Evolutionary conservation across 148 eudicot genomes (phyloP), one percentile per base, ranked within the genome.

Genomic region (Fagopyrum tataricum): DNA sequence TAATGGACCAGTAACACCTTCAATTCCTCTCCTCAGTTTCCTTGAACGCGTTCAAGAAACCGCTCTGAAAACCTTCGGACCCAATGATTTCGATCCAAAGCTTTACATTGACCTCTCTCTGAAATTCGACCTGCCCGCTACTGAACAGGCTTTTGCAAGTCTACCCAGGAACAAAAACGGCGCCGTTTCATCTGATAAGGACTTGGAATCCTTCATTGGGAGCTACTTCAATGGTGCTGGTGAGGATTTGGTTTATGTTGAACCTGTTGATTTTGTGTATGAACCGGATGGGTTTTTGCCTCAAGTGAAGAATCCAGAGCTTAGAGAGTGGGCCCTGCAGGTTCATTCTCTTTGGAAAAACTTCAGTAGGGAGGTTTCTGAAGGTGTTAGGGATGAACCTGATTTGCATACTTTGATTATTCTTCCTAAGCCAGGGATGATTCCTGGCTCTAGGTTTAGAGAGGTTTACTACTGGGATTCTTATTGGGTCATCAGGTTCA

Each of bases 391-490:
- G 41, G 73, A 83, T 55, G 42, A 73, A 41, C 94, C 94, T 24
- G 86, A 83, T 0, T 73, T 77, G 79, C 88, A 88, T 83, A 89
- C 94, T 13, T 31, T 93, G 79, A 80, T 93, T 72, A 89, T 91
- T 7, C 46, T 93, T 70, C 78, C 86, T 58, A 67, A 85, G n/a
- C 81, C 90, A 26, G 87, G 89, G 20, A 52, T 93, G 0, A 87
- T 93, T 49, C 95, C 98, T 23, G 98, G 98, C 51, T 93, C 98
- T 11, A 74, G 98, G 72, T 91, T 91, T 74, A 76, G 88, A 41
- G 98, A 91, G 81, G 96, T 94, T 69, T 91, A 91, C 70, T 91
- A 91, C 49, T 94, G 98, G 98, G 97, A 94, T 79, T 89, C 97
- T 71, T 94, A 89, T 55, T 94, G 97, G 97, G 87, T 94, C 17